These are phyloP conservation scores for Hypoxylon fragiforme DNA, from an alignment of 495 filamentous ascomycete species.

Conservation along the genomic window DNA sequence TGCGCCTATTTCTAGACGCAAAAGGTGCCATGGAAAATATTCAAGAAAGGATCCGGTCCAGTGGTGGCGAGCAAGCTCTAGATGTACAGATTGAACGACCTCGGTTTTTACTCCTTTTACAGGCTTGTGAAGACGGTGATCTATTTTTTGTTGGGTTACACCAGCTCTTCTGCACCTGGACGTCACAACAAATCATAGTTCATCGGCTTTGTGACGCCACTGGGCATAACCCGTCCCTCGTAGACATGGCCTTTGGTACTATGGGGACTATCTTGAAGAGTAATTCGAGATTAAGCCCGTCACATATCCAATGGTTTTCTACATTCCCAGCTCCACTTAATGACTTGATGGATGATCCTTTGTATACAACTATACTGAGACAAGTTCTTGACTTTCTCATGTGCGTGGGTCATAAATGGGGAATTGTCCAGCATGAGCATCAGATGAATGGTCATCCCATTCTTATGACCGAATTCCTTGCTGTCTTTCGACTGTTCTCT, in stretches of 20 bases:
- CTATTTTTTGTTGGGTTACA: conserved; percentile 68
- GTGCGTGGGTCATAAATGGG: conserved; percentile 38
- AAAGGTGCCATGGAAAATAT: conserved; percentile 1
- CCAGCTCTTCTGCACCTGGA: conserved; percentile 66
- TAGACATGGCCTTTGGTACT: conserved; percentile 44
- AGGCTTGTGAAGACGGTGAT: conserved; percentile 62
- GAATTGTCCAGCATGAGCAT: conserved; percentile 12
- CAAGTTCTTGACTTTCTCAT: conserved; percentile 42
- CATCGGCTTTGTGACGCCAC: conserved; percentile 13
- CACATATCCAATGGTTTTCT: conserved; percentile 55
- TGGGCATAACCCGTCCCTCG: conserved; percentile 5
- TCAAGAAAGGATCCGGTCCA: not conserved
- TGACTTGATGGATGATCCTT: conserved; percentile 23
- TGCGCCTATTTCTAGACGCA: conserved; percentile 11
- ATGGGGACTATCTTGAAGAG: conserved; percentile 46
- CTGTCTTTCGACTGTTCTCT: conserved; percentile 55
- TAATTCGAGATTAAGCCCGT: conserved; percentile 40
- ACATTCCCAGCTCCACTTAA: conserved; percentile 52
- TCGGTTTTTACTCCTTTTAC: conserved; percentile 57
- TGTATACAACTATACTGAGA: conserved; percentile 14
- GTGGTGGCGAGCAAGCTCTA: conserved; percentile 14
- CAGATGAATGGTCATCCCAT: conserved; percentile 53
- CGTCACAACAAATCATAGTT: conserved; percentile 15
- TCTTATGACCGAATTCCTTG: conserved; percentile 61
- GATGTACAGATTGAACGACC: conserved; percentile 48